Evolutionary conservation across 495 filamentous ascomycete genomes (phyloP), one percentile per base, ranked within the genome.

Genomic region (Hyaloscypha finlandica): DNA sequence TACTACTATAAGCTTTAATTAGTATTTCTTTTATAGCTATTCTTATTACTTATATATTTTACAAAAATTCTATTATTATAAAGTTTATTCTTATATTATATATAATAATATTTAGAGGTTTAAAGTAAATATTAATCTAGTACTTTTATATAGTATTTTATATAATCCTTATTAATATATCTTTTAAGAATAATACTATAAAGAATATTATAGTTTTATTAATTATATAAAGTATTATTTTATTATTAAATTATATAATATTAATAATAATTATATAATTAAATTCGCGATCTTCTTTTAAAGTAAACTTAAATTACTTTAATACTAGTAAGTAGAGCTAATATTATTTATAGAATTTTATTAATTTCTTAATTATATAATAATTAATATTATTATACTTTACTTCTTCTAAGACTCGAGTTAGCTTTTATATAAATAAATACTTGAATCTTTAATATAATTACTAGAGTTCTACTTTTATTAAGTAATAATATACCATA

Each of bases 51-150:
- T 48, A 9, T 1, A 61, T 64, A 35, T 67, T 16, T 45, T 68
- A 56, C 6, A 56, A 53, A 56, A 75, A 75, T 56, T 75, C 67
- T 32, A 61, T 65, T 12, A 22, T 61, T 14, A 66, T 48, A 55
- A 74, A 75, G 55, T 75, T 72, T 8, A 33, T 73, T 31, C 72
- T 65, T 6, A 67, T 55, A 59, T 75, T 59, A 30, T 62, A 35
- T 39, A 64, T 58, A 51, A 75, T 68, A 22, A 58, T 20, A 35
- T 75, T 68, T 2, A 63, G 71, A 1, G 66, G 69, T 19, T 72
- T 67, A 35, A 68, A 57, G 51, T 75, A 75, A 6, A 63, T 70
- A 61, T 75, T 57, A 48, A 74, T 70, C 71, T 63, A 75, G 51
- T 64, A 71, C 33, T 59, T 32, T 29, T 59, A 60, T 31, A 75